Evolutionary conservation across 2,329 filamentous ascomycete species (phyloP).

Genomic region (Talaromyces funiculosus): DNA sequence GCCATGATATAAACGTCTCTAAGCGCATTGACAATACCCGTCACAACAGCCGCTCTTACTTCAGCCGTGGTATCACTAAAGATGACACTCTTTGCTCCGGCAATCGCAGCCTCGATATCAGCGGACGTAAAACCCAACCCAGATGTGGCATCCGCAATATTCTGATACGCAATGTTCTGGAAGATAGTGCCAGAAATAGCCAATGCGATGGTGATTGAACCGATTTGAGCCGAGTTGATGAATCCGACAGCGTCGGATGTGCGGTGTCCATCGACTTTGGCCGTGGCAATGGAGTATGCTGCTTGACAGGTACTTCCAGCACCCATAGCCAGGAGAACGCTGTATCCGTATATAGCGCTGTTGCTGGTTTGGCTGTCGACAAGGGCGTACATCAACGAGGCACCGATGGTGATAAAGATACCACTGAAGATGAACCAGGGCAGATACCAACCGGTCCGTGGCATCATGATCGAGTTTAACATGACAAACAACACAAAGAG

Average conservation of each 20-base stretch:
- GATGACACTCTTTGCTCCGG: constrained; percentile 1
- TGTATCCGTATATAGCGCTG: constrained; percentile 23
- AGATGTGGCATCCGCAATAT: not conserved
- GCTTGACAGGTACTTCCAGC: not conserved
- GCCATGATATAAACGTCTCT: constrained; percentile 3
- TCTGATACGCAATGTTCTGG: constrained; percentile 2
- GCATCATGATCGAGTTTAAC: constrained; percentile 21
- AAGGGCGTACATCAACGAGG: constrained; percentile 19
- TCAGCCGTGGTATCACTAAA: constrained; percentile 5
- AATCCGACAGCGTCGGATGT: constrained; percentile 3
- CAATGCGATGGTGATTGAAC: not conserved
- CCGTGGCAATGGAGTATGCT: constrained; percentile 8
- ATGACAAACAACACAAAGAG: constrained; percentile 23
- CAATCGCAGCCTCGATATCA: constrained; percentile 5
- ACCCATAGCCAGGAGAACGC: not conserved
- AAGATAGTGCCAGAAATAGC: constrained; percentile 5
- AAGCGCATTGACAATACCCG: not conserved
- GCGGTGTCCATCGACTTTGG: not conserved
- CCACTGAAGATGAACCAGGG: constrained; percentile 24
- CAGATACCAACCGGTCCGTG: constrained; percentile 18
- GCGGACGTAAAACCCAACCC: not conserved
- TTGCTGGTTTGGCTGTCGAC: constrained; percentile 12
- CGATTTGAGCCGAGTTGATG: constrained; percentile 10
- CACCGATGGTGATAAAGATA: constrained; percentile 20
- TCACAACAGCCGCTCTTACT: not conserved